These are phyloP conservation scores for Fusarium sp. DNA, from an alignment of 2,329 filamentous ascomycete genomes.

Conservation along the genomic window DNA sequence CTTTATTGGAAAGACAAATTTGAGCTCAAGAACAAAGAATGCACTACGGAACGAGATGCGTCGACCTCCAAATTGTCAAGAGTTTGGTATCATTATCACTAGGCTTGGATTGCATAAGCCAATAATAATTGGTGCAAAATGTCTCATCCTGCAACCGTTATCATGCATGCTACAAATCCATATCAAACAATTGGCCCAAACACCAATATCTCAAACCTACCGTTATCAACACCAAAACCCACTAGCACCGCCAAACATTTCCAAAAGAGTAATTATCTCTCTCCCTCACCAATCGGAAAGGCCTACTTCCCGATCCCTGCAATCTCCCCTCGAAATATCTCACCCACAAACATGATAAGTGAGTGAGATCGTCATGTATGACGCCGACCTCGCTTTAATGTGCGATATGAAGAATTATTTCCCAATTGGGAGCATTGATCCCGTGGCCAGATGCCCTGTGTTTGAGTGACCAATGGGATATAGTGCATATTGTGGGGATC, in stretches of 20 bases:
- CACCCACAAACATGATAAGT: background rate
- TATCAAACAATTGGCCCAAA: background rate
- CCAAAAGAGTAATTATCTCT: conserved; percentile 15
- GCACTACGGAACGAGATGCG: background rate
- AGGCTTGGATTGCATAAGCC: background rate
- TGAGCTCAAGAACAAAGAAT: background rate
- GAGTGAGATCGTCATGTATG: background rate
- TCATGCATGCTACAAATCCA: background rate
- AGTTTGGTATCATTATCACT: no score
- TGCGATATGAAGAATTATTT: conserved; percentile 16
- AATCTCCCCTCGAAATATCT: background rate
- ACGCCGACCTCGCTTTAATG: conserved; percentile 20
- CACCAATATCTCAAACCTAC: background rate
- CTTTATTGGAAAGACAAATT: fast-evolving
- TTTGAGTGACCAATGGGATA: background rate
- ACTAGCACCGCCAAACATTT: background rate
- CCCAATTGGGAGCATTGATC: background rate
- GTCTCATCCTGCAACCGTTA: background rate
- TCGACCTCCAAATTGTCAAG: fast-evolving
- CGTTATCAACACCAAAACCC: background rate
- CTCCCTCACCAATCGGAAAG: conserved; percentile 12
- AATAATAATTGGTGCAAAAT: background rate
- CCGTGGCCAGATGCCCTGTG: conserved; percentile 8
- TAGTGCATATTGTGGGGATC: background rate
- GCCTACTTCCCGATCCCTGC: conserved; percentile 18